Evolutionary conservation across 2,329 filamentous ascomycete species (phyloP), one percentile per base, ranked within the genome.

Genomic region (Paecilomyces formosus): DNA sequence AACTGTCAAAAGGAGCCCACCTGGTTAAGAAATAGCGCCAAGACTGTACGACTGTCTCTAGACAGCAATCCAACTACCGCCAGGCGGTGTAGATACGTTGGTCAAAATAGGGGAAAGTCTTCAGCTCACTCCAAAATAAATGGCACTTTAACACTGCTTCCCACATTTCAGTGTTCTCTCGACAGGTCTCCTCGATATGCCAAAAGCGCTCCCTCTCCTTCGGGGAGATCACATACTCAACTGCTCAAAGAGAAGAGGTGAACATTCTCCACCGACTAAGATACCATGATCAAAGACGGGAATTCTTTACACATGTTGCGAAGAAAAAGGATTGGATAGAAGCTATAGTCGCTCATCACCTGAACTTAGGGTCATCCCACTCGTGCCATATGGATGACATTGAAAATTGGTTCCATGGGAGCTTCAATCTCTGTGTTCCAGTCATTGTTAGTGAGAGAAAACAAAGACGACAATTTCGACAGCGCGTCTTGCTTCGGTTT

Each of bases 221-320:
- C 51, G 55, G 4, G 21, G 62, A 63, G 28, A 65, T 69, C 24
- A 67, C 61, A 3, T 66, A 67, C 54, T 57, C 62, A 9, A 39
- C n/a, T 22, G 66, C 64, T 12, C 60, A 64, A 54, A 53, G 58
- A 24, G n/a, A 57, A 28, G 64, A 67, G 24, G 56, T 58, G 8
- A 65, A 69, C 54, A 61, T 39, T n/a, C 35, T 39, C 3, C 13
- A n/a, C 13, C 35, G 35, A 39, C 7, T 39, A n/a, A n/a, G 35
- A 15, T 39, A 39, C 15, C 15, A 39, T 39, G 35, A n/a, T 39
- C 35, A 39, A 39, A 39, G 35, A 6, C 35, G 13, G 3, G 15
- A 39, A 18, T 39, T 39, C 35, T 39, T 39, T 39, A 3, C 30
- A 31, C 30, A 39, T 39, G 15, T 39, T n/a, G 6, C n/a, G 35